Percentiles rank a stretch among this genome's conserved stretches.
Conservation (phyloP, 495 filamentous ascomycete genomes). For the Penicillium angulare region DNA sequence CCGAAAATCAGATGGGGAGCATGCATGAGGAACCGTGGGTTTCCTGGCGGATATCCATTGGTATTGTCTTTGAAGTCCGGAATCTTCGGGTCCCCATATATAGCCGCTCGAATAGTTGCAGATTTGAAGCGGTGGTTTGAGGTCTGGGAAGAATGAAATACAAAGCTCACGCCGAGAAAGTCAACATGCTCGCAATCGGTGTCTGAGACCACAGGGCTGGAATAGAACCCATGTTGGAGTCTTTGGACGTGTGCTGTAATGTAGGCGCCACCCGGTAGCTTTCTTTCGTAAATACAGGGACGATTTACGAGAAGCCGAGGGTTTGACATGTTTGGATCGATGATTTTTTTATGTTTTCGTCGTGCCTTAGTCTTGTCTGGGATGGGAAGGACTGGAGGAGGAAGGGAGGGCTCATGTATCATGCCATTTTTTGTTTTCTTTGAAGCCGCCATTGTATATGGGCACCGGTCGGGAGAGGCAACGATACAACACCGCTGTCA, state of each 20-base stretch:
- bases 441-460: slow-evolving; percentile 14
- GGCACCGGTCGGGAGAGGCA: neutral
- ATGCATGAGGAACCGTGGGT: slow-evolving; percentile 49
- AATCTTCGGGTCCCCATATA: slow-evolving; percentile 22
- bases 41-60: slow-evolving; percentile 14
- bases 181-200: slow-evolving; percentile 43
- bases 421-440: neutral
- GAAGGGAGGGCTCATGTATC: neutral
- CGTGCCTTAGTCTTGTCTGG: neutral
- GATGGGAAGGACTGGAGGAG: neutral
- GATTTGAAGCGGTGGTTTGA: slow-evolving; percentile 47
- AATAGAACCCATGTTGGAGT: slow-evolving; percentile 52
- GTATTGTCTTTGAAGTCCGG: slow-evolving; percentile 1
- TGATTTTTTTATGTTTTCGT: slow-evolving; percentile 2
- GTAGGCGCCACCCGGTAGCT: slow-evolving; percentile 48
- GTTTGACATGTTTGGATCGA: slow-evolving; percentile 41
- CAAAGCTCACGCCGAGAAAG: slow-evolving; percentile 51
- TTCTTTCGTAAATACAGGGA: slow-evolving; percentile 51
- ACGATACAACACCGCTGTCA: slow-evolving; percentile 10
- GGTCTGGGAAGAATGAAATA: slow-evolving; percentile 46
- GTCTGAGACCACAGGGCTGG: slow-evolving; percentile 40
- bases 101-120: slow-evolving; percentile 41
- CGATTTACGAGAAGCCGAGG: slow-evolving; percentile 45
- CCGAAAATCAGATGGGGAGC: slow-evolving; percentile 54
- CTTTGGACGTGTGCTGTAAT: slow-evolving; percentile 51